Conservation (phyloP, 176 grass and related monocot genomes). For the Oryza glumipatula region DNA sequence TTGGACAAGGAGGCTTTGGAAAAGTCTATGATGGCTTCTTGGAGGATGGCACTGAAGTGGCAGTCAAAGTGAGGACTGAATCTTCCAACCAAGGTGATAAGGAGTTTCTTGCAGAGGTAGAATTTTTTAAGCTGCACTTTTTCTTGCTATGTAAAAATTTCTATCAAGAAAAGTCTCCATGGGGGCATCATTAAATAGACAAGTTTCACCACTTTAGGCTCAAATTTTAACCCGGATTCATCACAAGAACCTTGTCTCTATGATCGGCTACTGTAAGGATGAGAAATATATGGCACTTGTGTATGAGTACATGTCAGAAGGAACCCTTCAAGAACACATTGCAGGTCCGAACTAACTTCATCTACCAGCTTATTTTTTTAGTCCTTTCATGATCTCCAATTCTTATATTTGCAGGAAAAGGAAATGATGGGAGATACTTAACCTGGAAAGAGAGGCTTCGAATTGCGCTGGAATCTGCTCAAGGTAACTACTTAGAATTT, state of each 20-base stretch:
- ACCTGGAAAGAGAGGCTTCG: constrained; percentile 44
- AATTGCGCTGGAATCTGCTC: constrained; percentile 55
- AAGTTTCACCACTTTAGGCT: constrained; percentile 36
- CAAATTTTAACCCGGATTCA: constrained; percentile 63
- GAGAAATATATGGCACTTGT: constrained; percentile 61
- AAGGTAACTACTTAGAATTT: constrained; percentile 42
- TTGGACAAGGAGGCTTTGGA: constrained; percentile 72
- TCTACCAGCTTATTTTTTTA: background rate
- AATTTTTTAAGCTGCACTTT: background rate
- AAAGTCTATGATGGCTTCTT: constrained; percentile 57
- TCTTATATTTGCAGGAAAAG: constrained; percentile 11
- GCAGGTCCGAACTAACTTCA: constrained; percentile 22
- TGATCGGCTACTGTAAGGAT: constrained; percentile 80
- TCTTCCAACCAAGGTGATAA: constrained; percentile 50
- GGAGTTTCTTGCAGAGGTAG: constrained; percentile 72
- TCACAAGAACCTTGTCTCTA: constrained; percentile 64
- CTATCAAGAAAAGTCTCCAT: background rate
- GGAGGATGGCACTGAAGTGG: constrained; percentile 62
- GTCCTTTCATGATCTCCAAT: background rate
- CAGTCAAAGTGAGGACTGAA: constrained; percentile 56
- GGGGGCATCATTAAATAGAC: background rate
- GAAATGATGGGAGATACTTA: background rate
- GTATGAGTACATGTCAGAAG: constrained; percentile 74
- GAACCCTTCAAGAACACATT: constrained; percentile 60
- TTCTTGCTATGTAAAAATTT: background rate